Evolutionary conservation across 2,329 filamentous ascomycete species (phyloP).

Genomic region (Aspergillus persii): DNA sequence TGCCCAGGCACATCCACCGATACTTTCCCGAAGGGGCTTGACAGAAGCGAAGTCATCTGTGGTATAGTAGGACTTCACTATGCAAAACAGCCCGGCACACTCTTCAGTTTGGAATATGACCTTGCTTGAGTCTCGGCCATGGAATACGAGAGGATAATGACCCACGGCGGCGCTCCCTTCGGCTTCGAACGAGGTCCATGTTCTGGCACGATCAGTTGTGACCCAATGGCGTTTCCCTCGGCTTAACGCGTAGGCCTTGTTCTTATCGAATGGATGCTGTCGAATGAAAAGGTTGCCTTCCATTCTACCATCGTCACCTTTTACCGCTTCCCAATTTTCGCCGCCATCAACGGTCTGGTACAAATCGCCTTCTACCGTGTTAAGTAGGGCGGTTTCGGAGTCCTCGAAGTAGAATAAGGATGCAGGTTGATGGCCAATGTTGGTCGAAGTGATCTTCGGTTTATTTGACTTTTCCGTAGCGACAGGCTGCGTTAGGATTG

Average conservation of each 20-base stretch:
- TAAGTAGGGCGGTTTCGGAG: constrained; percentile 76
- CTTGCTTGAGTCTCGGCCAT: constrained; percentile 77
- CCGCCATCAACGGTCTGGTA: constrained; percentile 82
- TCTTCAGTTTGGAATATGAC: constrained; percentile 79
- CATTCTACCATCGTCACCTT: constrained; percentile 58
- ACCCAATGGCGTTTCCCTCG: constrained; percentile 70
- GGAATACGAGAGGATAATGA: constrained; percentile 54
- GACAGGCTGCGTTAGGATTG: constrained; percentile 38
- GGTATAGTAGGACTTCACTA: constrained; percentile 69
- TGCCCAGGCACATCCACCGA: constrained; percentile 83
- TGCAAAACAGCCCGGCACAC: constrained; percentile 64
- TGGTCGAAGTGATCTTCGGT: constrained; percentile 63
- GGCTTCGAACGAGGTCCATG: constrained; percentile 73
- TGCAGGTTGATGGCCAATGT: constrained; percentile 65
- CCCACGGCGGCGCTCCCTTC: constrained; percentile 32
- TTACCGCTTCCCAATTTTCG: constrained; percentile 67
- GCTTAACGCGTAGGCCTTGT: constrained; percentile 78
- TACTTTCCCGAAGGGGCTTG: constrained; percentile 64
- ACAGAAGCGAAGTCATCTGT: constrained; percentile 76
- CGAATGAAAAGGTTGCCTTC: constrained; percentile 56
- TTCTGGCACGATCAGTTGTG: constrained; percentile 77
- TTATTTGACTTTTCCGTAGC: constrained; percentile 56
- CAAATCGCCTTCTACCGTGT: constrained; percentile 61
- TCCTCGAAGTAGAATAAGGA: constrained; percentile 89
- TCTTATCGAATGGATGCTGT: constrained; percentile 75